These are phyloP conservation scores for Pleurotus ostreatus DNA, from an alignment of 768 basidiomycete species.

Conservation along the genomic window DNA sequence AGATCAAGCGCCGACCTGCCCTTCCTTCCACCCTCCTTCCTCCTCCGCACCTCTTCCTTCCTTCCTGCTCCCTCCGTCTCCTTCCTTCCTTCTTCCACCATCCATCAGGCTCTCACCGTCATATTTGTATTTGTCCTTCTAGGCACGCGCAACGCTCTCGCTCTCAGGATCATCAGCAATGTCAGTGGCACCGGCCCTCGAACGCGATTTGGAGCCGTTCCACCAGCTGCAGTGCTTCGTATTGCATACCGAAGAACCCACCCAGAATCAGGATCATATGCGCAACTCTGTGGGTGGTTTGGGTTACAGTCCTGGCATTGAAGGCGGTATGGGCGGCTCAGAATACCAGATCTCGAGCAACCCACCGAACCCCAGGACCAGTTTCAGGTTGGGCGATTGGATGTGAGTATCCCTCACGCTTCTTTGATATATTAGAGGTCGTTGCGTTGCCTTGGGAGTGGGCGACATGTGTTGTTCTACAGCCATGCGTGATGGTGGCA, in stretches of 20 bases:
- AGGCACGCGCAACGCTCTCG: constrained; percentile 56
- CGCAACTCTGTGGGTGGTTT: too few species aligned
- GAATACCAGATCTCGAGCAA: constrained; percentile 63
- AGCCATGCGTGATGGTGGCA: not conserved
- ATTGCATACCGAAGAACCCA: constrained; percentile 15
- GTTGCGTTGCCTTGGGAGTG: not conserved
- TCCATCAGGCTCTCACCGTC: not conserved
- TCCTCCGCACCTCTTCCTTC: not conserved
- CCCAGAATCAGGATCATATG: too few species aligned
- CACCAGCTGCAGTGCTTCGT: constrained; percentile 47
- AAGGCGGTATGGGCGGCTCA: constrained; percentile 10
- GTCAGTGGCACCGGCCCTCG: constrained; percentile 52
- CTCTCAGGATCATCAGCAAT: constrained; percentile 44
- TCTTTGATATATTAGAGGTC: not conserved
- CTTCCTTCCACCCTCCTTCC: not conserved
- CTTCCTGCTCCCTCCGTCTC: not conserved
- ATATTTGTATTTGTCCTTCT: constrained; percentile 1
- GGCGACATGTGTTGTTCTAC: too few species aligned
- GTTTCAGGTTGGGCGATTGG: constrained; percentile 71
- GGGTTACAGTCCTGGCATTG: too few species aligned
- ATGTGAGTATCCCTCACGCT: constrained; percentile 48
- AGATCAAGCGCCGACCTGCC: not conserved
- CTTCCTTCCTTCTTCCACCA: constrained; percentile 3
- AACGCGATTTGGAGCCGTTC: constrained; percentile 59
- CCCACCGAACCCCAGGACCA: constrained; percentile 65